Percentiles rank a stretch among this genome's conserved stretches.
phyloP scores from a whole-genome alignment of 169 alveolate species.

The Plasmodium vinckei region DNA sequence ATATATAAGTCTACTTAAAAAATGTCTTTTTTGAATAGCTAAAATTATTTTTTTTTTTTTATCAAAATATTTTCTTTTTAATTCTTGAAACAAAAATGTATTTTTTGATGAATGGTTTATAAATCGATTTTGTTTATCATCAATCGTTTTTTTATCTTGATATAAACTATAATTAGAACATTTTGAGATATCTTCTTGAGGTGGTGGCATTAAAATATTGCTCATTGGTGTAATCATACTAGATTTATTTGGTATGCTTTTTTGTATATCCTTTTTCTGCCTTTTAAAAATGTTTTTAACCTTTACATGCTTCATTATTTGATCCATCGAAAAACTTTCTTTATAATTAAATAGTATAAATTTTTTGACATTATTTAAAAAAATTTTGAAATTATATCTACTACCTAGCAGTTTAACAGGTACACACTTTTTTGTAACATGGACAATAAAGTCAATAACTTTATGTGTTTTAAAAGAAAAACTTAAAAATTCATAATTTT shows the following conservation, averaged over 20 bases:
- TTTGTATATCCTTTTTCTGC: background rate
- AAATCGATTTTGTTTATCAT: background rate
- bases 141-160: too few relatives aligned
- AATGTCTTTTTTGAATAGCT: conserved; percentile 57
- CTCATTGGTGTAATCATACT: too few relatives aligned
- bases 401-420: conserved; percentile 64
- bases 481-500: conserved; percentile 54
- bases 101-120: background rate
- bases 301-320: conserved; percentile 53
- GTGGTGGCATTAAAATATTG: too few relatives aligned
- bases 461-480: conserved; percentile 58
- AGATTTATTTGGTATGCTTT: background rate
- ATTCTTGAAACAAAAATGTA: conserved; percentile 8
- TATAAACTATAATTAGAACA: too few relatives aligned
- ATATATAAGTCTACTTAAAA: conserved; percentile 55
- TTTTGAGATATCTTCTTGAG: too few relatives aligned
- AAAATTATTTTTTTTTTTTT: conserved; percentile 42
- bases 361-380: conserved; percentile 70
- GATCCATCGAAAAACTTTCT: conserved; percentile 71
- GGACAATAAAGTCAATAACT: conserved; percentile 47
- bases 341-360: conserved; percentile 59
- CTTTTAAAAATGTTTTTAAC: conserved; percentile 56
- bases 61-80: conserved; percentile 22
- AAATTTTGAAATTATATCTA: conserved; percentile 67
- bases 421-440: conserved; percentile 67